These are phyloP conservation scores for Sphagnum magellanicum DNA, from an alignment of 228 moss, liverwort and hornwort species.

Conservation along the genomic window DNA sequence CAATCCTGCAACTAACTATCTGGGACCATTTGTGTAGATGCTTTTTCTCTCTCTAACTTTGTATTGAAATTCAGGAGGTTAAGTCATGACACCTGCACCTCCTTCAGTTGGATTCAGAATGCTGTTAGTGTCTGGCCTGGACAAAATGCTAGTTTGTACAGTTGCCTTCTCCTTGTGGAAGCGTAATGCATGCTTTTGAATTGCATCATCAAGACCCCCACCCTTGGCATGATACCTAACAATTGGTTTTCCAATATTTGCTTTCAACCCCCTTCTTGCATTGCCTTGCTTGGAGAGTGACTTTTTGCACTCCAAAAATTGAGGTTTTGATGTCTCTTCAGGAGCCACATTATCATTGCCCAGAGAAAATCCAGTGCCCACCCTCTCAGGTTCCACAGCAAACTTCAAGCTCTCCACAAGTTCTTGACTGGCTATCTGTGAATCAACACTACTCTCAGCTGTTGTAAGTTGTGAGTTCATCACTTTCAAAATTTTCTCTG, in stretches of 20 bases:
- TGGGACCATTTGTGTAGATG: background rate
- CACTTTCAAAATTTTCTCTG: background rate
- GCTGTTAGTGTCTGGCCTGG: background rate
- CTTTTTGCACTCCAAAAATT: background rate
- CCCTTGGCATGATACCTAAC: background rate
- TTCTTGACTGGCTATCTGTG: too few relatives aligned
- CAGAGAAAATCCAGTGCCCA: background rate
- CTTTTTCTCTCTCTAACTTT: background rate
- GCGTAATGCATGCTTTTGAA: constrained; percentile 1
- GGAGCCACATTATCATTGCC: background rate
- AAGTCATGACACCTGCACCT: background rate
- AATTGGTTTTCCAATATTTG: background rate
- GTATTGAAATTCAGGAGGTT: background rate
- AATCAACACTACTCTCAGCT: background rate
- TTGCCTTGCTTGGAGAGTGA: background rate
- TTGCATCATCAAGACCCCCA: constrained; percentile 3
- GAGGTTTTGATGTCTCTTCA: background rate
- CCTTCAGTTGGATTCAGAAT: background rate
- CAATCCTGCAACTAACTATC: background rate
- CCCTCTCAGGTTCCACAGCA: background rate
- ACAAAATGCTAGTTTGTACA: background rate
- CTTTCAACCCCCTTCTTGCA: background rate
- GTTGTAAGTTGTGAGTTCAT: background rate
- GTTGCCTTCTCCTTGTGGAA: background rate
- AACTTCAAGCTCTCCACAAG: background rate